phyloP scores from a whole-genome alignment of 345 rosid genomes.

The Linum usitatissimum region DNA sequence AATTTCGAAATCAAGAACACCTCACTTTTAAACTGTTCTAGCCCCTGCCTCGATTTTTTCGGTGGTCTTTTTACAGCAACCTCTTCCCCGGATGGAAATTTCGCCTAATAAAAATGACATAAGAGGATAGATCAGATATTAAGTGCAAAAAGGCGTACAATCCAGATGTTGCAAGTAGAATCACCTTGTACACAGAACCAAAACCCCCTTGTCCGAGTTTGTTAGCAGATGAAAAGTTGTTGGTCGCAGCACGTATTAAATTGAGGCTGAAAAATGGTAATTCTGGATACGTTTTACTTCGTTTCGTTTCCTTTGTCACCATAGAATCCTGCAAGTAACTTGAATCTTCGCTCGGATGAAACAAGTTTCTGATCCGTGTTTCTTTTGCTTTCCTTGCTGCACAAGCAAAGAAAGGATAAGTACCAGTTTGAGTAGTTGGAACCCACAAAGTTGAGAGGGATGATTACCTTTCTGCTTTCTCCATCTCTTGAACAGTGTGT shows the following conservation, averaged over 20 bases:
- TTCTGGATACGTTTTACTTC: neutral
- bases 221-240: neutral
- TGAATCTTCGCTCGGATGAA: neutral
- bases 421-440: neutral
- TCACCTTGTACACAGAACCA: neutral
- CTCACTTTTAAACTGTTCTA: neutral
- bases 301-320: neutral
- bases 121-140: neutral
- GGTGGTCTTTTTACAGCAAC: neutral
- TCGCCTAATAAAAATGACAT: neutral
- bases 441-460: neutral
- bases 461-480: neutral
- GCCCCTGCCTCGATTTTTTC: neutral
- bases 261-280: neutral
- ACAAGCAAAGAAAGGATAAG: neutral
- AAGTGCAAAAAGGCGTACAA: neutral
- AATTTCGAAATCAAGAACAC: neutral
- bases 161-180: neutral
- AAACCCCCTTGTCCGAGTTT: neutral
- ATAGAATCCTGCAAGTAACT: neutral
- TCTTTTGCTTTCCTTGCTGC: too few relatives aligned
- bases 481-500: neutral
- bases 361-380: too few relatives aligned
- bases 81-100: neutral
- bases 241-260: neutral